Evolutionary conservation across 1,139 yeast species (phyloP).

Genomic region (Diutina ranongensis): DNA sequence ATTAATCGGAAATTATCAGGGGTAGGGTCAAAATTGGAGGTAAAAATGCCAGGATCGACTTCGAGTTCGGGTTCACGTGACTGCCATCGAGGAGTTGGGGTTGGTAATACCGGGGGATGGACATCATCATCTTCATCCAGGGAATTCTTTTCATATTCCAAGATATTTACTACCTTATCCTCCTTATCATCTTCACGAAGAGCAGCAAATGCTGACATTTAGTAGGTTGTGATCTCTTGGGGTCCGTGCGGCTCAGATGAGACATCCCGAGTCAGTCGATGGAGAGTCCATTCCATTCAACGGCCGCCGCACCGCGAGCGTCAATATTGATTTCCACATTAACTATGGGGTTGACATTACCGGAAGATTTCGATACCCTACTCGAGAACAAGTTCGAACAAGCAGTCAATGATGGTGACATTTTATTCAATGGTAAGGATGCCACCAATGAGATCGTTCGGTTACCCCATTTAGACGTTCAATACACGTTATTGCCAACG

Average conservation of each 20-base stretch:
- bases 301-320: too few relatives aligned
- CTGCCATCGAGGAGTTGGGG: background rate
- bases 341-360: background rate
- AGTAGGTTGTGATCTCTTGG: background rate
- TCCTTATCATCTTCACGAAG: background rate
- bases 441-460: background rate
- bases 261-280: too few relatives aligned
- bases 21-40: background rate
- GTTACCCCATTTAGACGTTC: conserved; percentile 12
- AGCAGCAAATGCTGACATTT: conserved; percentile 4
- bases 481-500: conserved; percentile 25
- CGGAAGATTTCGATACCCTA: conserved; percentile 13
- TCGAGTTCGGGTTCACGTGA: background rate
- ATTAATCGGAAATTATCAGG: background rate
- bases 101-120: background rate
- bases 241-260: background rate
- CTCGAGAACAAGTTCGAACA: conserved; percentile 17
- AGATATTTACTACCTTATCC: background rate
- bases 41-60: background rate
- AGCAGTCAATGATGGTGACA: conserved; percentile 17
- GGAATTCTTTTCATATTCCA: background rate
- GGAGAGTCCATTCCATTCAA: too few relatives aligned
- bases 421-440: conserved; percentile 22
- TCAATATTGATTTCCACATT: too few relatives aligned
- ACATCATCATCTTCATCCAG: background rate